Evolutionary conservation across 768 basidiomycete genomes (phyloP), one percentile per base, ranked within the genome.

Genomic region (Suillus placidus): DNA sequence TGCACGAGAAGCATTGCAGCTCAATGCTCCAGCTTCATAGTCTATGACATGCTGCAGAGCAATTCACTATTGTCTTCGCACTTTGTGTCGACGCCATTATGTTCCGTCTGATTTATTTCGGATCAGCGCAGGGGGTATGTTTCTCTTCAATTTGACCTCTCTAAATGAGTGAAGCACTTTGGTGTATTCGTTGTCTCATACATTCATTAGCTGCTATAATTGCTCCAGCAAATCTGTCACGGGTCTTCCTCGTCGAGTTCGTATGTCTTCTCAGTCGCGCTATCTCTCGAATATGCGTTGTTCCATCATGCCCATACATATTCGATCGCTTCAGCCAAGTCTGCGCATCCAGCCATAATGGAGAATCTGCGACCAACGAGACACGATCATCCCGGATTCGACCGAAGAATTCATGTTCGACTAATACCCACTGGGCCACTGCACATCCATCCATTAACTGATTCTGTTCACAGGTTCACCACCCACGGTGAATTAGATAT

Each of bases 301-400:
- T 68, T 47, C n/a, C n/a, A 47, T 47, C 45, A n/a, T 3, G 10
- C 70, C 79, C 84, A 62, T 86, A 87, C 38, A 92, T 94, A 71
- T 87, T 93, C 71, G 92, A 94, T 79, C 91, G 93, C 72, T 93
- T 94, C 82, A 91, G 88, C 71, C 91, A 93, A 80, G 92, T 92
- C 64, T 92, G n/a, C 10, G 1, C 12, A n/a, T 23, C n/a, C 47
- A 6, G n/a, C 72, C 84, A 88, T 72, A 88, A 91, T 69, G 89
- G 47, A 13, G n/a, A 23, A 23, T 26, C 47, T 26, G 82, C 9
- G 78, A 83, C 70, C 88, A 87, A 72, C 93, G 93, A 93, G 86
- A 88, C 76, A 14, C 23, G 3, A 23, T 47, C 12, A 13, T 47
- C 20, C 20, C n/a, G n/a, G 20, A 47, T 47, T 23, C 7, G n/a